Base-by-base conservation (phyloP, 495 filamentous ascomycete genomes). In the Tetracladium marchalianum region DNA sequence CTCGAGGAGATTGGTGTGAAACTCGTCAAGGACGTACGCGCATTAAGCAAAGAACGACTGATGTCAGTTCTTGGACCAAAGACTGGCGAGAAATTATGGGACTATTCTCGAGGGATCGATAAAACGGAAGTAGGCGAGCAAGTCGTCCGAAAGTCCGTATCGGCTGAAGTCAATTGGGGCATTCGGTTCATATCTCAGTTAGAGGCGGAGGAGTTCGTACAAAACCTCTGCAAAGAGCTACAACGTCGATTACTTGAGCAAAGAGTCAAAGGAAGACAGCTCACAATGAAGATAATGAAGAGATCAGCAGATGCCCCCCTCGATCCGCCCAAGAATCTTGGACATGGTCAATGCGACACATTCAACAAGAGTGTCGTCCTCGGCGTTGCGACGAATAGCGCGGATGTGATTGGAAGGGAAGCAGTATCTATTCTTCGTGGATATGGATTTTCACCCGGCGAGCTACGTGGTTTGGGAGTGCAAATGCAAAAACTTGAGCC, bases 81-180 rank as follows among this genome's bases (percentile, higher is more conserved):
- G 61, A 96, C 88, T 1, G 93, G 92, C 5, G 82, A 85, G 46
- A 95, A 85, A 62, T 72, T 98, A 6, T 95, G 80, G 76, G 85
- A 95, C 43, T 95, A 93, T 56, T 75, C 90, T 22, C 78, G 89
- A 11, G 92, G 92, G 1, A 87, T 97, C 43, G 93, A 98, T 62
- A 70, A 74, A 36, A 70, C 78, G 0, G 90, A 94, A 62, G 87
- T 97, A 22, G 92, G 92, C 31, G 84, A 88, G 38, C 82, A 89
- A 58, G 68, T 68, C 7, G 66, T 72, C 11, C 77, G 92, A 31
- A 95, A 96, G 58, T 95, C 90, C 0, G 85, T 97, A 11, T 95
- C 90, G 1, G 90, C 90, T 0, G 90, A 97, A 50, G 87, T 98
- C 47, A 98, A 95, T 55, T 98, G 93, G 93, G 92, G 92, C 2